Percentiles rank a stretch among this genome's conserved stretches.
These are phyloP conservation scores for Desmodesmus armatus DNA, from an alignment of 139 green algal genomes.

Conservation along the genomic window DNA sequence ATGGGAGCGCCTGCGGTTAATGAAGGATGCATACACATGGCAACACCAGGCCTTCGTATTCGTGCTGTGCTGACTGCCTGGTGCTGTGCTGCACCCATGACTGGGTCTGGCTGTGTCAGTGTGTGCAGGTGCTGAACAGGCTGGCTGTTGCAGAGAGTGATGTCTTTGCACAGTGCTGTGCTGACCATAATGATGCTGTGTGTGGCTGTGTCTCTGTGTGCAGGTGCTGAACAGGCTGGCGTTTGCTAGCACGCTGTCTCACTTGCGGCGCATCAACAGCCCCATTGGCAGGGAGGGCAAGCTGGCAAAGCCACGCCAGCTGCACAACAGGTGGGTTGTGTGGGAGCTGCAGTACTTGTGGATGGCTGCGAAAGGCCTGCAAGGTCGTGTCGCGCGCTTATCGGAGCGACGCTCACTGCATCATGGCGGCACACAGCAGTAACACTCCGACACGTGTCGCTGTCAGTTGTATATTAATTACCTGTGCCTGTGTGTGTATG, in stretches of 20 bases:
- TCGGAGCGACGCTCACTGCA: no score
- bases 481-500: not conserved
- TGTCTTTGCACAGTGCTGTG: not conserved
- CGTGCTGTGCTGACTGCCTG: no score
- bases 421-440: no score
- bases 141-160: not conserved
- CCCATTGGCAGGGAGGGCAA: constrained; percentile 95
- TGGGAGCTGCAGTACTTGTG: no score
- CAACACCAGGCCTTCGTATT: no score
- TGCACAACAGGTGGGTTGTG: constrained; percentile 99
- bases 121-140: not conserved
- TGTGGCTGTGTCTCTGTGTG: not conserved
- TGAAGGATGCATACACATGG: no score
- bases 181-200: not conserved
- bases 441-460: no score
- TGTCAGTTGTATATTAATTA: no score
- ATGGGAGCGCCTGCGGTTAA: no score
- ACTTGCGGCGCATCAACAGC: constrained; percentile 97
- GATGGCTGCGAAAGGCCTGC: no score
- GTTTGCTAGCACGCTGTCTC: constrained; percentile 95
- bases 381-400: no score
- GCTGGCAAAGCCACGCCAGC: constrained; percentile 96
- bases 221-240: constrained; percentile 97
- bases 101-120: not conserved
- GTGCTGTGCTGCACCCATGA: not conserved